These are phyloP conservation scores for Roridomyces roridus DNA, from an alignment of 768 basidiomycete genomes.

Conservation along the genomic window DNA sequence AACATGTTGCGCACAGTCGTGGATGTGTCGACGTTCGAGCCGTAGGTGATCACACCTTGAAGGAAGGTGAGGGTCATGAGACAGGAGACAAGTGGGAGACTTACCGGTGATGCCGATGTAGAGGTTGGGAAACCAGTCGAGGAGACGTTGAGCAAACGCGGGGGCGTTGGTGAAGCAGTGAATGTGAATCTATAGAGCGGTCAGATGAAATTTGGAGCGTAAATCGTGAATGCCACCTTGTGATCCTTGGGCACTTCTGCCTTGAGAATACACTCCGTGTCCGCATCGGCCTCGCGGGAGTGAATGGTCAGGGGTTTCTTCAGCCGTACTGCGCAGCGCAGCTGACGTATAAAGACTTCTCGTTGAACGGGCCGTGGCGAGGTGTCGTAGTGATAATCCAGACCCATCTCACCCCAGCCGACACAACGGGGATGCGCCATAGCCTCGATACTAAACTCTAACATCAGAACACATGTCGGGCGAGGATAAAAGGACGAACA, in stretches of 20 bases:
- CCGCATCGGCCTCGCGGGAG: slow-evolving; percentile 84
- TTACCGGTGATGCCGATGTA: slow-evolving; percentile 85
- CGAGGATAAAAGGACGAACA: slow-evolving; percentile 45
- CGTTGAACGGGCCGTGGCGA: slow-evolving; percentile 76
- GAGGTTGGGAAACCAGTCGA: slow-evolving; percentile 81
- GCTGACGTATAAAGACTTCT: slow-evolving; percentile 69
- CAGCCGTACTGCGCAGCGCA: slow-evolving; percentile 68
- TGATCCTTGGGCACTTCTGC: slow-evolving; percentile 76
- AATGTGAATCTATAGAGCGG: slow-evolving; percentile 77
- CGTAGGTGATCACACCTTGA: slow-evolving; percentile 79
- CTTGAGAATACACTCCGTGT: slow-evolving; percentile 80
- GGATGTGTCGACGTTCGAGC: slow-evolving; percentile 76
- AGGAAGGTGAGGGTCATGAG: not conserved
- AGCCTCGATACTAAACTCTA: slow-evolving; percentile 61
- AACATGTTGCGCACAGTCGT: slow-evolving; percentile 64
- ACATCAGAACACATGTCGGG: not conserved
- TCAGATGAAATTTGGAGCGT: not conserved
- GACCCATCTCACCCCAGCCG: slow-evolving; percentile 88
- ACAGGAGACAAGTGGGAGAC: no score
- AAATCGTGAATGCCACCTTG: slow-evolving; percentile 50
- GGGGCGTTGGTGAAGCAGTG: slow-evolving; percentile 91
- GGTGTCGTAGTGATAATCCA: slow-evolving; percentile 85
- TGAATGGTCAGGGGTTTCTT: slow-evolving; percentile 86
- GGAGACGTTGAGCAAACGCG: slow-evolving; percentile 70
- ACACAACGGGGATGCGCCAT: slow-evolving; percentile 84